Conservation (phyloP, 208 protist genomes). For the Acanthamoeba lenticulata region DNA sequence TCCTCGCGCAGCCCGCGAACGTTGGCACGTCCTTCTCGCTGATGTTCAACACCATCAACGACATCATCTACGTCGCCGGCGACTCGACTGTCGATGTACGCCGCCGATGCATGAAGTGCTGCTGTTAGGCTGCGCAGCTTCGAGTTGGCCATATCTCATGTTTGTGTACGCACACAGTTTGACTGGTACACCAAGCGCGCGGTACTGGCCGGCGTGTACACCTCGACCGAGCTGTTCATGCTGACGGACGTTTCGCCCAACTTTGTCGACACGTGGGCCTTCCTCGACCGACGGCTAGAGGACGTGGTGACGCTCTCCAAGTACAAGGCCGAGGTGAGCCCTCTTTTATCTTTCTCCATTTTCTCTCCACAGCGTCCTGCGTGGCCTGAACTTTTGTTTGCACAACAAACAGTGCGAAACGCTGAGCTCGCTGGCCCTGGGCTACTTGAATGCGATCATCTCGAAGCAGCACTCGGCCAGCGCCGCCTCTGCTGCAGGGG, state of each 20-base stretch:
- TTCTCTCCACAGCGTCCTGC: too few relatives aligned
- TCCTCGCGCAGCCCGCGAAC: conserved; percentile 11
- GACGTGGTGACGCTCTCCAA: conserved; percentile 11
- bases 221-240: conserved; percentile 55
- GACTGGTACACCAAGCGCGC: conserved; percentile 54
- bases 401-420: conserved; percentile 43
- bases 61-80: neutral
- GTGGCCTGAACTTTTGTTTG: too few relatives aligned
- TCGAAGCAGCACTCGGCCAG: neutral
- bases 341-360: neutral
- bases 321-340: conserved; percentile 5
- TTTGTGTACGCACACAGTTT: neutral
- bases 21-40: neutral
- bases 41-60: conserved; percentile 13
- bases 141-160: too few relatives aligned
- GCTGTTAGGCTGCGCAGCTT: neutral
- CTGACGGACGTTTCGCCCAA: conserved; percentile 29
- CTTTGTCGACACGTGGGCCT: conserved; percentile 32
- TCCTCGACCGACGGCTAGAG: conserved; percentile 26
- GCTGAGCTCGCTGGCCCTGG: neutral
- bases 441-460: neutral
- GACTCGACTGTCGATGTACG: conserved; percentile 10
- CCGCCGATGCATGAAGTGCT: neutral
- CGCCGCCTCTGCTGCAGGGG: too few relatives aligned
- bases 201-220: conserved; percentile 30